These are phyloP conservation scores for Ceratobasidium sp. DNA, from an alignment of 1,284 basidiomycete species.

Conservation along the genomic window DNA sequence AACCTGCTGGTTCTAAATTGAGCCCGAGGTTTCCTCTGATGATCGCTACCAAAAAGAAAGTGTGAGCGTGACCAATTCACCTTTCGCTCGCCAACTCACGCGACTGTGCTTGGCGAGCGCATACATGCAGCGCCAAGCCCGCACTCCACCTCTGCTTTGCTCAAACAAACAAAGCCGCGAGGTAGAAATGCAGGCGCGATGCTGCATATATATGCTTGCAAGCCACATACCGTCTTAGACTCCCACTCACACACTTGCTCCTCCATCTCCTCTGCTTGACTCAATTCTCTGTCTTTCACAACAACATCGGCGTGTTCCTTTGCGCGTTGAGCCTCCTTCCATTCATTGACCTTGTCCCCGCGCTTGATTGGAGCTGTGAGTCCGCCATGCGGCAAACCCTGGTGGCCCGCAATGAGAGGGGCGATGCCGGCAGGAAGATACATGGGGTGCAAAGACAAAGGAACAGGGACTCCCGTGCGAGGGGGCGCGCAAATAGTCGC, in stretches of 20 bases:
- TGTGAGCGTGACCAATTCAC: not conserved
- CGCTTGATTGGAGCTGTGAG: slow-evolving; percentile 15
- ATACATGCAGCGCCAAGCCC: slow-evolving; percentile 20
- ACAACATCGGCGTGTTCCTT: slow-evolving; percentile 31
- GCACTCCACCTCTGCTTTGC: slow-evolving; percentile 2
- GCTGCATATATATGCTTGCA: slow-evolving; percentile 23
- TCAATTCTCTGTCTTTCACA: slow-evolving; percentile 26
- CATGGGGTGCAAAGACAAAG: too few species aligned
- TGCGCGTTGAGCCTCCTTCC: slow-evolving; percentile 26
- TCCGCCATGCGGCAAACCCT: slow-evolving; percentile 27
- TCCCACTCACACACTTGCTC: slow-evolving; percentile 18
- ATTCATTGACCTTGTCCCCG: not conserved
- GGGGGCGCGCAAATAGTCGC: too few species aligned
- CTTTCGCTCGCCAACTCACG: slow-evolving; percentile 3
- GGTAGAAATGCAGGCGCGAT: not conserved
- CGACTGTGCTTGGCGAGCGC: slow-evolving; percentile 16
- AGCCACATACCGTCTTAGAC: not conserved
- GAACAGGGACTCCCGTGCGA: too few species aligned
- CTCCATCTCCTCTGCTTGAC: slow-evolving; percentile 20
- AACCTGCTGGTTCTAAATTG: too few species aligned
- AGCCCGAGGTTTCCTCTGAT: too few species aligned
- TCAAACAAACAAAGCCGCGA: not conserved
- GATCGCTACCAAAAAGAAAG: not conserved
- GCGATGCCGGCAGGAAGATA: too few species aligned
- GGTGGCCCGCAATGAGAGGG: too few species aligned